phyloP scores from a whole-genome alignment of 192 early-diverging fungal genomes.

The Coemansia sp. region DNA sequence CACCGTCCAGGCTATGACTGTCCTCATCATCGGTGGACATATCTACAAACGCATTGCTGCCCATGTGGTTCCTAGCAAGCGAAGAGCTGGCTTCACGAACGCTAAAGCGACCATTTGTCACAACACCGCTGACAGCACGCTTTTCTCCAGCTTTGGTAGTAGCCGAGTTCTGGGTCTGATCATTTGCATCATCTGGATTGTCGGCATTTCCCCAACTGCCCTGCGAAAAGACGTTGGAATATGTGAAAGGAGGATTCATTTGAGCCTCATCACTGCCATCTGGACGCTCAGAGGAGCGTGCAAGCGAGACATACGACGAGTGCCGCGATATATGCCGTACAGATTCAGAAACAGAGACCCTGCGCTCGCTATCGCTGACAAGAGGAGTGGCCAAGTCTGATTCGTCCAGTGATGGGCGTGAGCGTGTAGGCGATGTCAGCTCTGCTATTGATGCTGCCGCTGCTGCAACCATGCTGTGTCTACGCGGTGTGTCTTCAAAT shows the following conservation, averaged over 20 bases:
- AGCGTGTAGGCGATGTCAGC: conserved; percentile 17
- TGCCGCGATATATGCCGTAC: background rate
- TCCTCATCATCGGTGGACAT: conserved; percentile 9
- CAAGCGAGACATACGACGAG: background rate
- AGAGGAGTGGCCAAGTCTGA: background rate
- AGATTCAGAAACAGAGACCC: background rate
- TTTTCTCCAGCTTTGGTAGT: background rate
- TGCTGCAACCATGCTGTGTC: conserved; percentile 17
- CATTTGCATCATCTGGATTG: background rate
- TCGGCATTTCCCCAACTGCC: conserved; percentile 20
- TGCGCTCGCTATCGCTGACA: background rate
- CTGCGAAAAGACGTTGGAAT: conserved; percentile 50
- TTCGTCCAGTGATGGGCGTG: conserved; percentile 12
- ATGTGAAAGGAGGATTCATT: conserved; percentile 43
- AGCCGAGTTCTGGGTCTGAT: background rate
- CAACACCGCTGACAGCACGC: conserved; percentile 9
- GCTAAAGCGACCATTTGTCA: conserved; percentile 11
- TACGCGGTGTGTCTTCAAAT: conserved; percentile 19
- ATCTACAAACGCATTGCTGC: conserved; percentile 31
- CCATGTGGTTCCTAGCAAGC: conserved; percentile 21
- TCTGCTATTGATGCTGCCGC: conserved; percentile 18
- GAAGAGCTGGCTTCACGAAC: conserved; percentile 17
- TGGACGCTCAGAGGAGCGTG: background rate
- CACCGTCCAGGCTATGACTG: conserved; percentile 25
- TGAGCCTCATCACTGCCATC: background rate